Evolutionary conservation across 805 yeast species (phyloP), one percentile per base, ranked within the genome.

Genomic region (Pichia rugopelliculosa): DNA sequence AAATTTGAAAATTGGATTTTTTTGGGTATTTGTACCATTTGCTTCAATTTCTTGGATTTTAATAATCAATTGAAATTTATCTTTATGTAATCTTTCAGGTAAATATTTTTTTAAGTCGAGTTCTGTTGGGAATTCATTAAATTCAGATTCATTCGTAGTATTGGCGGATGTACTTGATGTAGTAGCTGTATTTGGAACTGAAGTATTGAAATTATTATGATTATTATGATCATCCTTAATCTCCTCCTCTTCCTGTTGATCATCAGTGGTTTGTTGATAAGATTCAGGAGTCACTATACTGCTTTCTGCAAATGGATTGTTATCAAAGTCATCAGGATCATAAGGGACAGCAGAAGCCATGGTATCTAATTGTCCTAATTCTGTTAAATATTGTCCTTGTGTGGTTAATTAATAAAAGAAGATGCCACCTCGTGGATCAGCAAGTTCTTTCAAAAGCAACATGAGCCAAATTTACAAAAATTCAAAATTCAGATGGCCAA

Each of bases 1-100:
- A 54, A 91, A 82, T 53, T 81, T 75, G 47, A 91, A 68, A 9
- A 86, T 81, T 5, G 96, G 96, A 57, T 88, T 87, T 49, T 83
- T 88, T 44, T 75, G 76, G 49, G 78, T 76, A 8, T 65, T 59
- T 6, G 67, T 66, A 0, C 80, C 82, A 48, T 74, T 76, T 56
- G 82, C 75, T 63, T 90, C 97, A 42, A 93, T 69, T 13, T 77
- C 84, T 2, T 76, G 74, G 3, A 91, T 81, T 45, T 73, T 77
- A 27, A 87, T 71, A 1, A 59, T 58, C 38, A 91, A 51, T 44
- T 55, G 60, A 52, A 72, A 74, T 46, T 66, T 49, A 20, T 46
- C 64, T 25, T 62, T 63, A 43, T 72, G 66, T 51, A 70, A 67
- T 52, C 82, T 59, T 54, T 78, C 83, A 1, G 83, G 83, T 12